Evolutionary conservation across 805 yeast species (phyloP).

Genomic region (Cephaloascus fragrans): DNA sequence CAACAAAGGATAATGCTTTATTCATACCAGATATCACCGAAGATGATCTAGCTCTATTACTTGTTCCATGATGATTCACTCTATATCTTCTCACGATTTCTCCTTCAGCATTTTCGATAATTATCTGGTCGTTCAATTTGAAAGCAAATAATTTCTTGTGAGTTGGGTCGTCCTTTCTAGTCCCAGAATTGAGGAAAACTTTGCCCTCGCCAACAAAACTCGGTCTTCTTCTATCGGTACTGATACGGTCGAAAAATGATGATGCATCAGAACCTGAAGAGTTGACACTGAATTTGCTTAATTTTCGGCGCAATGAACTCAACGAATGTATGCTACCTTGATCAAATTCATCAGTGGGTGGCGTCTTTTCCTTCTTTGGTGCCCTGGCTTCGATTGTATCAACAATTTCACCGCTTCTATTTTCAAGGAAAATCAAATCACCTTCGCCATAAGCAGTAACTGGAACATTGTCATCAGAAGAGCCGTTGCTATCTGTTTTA

Average conservation of each 20-base stretch:
- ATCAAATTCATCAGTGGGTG: slow-evolving; percentile 6
- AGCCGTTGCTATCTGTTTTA: background rate
- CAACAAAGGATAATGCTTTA: slow-evolving; percentile 46
- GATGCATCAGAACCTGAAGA: slow-evolving; percentile 6
- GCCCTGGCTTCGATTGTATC: slow-evolving; percentile 29
- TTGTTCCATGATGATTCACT: slow-evolving; percentile 45
- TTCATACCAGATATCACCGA: slow-evolving; percentile 26
- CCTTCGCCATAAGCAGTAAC: slow-evolving; percentile 53
- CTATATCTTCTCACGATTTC: slow-evolving; percentile 79
- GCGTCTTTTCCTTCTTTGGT: slow-evolving; percentile 5
- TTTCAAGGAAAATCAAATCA: slow-evolving; percentile 61
- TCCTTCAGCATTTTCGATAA: slow-evolving; percentile 88
- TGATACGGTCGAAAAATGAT: slow-evolving; percentile 8
- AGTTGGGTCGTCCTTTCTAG: slow-evolving; percentile 11
- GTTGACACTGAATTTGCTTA: slow-evolving; percentile 9
- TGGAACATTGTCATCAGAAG: slow-evolving; percentile 7
- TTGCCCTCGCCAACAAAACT: background rate
- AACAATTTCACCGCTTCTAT: slow-evolving; percentile 73
- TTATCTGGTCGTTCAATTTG: slow-evolving; percentile 64
- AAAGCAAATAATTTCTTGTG: slow-evolving; percentile 54
- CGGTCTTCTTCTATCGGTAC: slow-evolving; percentile 1
- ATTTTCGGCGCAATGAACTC: slow-evolving; percentile 24
- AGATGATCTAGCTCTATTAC: slow-evolving; percentile 17
- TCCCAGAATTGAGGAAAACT: background rate
- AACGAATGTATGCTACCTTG: slow-evolving; percentile 25